These are phyloP conservation scores for Camillea tinctor DNA, from an alignment of 2,329 filamentous ascomycete species.

Conservation along the genomic window DNA sequence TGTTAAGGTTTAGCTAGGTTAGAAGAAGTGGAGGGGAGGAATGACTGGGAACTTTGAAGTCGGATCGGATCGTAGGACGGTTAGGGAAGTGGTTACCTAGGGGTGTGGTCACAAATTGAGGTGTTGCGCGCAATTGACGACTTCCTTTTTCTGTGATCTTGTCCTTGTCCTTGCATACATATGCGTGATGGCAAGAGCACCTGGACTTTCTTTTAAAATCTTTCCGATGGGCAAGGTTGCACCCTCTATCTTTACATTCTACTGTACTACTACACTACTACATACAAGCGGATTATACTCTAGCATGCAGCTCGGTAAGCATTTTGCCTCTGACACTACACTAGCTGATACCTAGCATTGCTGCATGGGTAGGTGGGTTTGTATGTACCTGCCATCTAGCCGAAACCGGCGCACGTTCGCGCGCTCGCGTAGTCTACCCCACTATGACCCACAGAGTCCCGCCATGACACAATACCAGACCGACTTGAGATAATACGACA, in stretches of 20 bases:
- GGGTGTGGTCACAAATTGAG: too few relatives aligned
- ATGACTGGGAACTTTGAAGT: neutral
- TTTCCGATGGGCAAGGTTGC: neutral
- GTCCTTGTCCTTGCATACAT: neutral
- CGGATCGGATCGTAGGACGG: neutral
- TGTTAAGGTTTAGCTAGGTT: too few relatives aligned
- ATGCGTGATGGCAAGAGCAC: neutral
- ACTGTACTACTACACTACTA: too few relatives aligned
- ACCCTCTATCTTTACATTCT: neutral
- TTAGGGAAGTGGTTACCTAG: too few relatives aligned
- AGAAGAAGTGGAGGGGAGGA: neutral
- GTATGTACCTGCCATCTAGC: too few relatives aligned
- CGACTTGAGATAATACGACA: neutral
- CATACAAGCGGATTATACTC: too few relatives aligned
- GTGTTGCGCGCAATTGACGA: neutral
- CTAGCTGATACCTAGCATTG: too few relatives aligned
- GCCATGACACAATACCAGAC: neutral
- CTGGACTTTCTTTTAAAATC: neutral
- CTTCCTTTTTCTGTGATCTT: neutral
- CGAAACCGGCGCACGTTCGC: neutral
- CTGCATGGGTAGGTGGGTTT: too few relatives aligned
- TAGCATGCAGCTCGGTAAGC: neutral
- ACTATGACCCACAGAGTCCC: neutral
- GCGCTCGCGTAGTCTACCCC: neutral
- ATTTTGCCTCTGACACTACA: neutral